Percentiles rank a stretch among this genome's conserved stretches.
Conservation (phyloP, 768 basidiomycete species). For the Boletus sp. region DNA sequence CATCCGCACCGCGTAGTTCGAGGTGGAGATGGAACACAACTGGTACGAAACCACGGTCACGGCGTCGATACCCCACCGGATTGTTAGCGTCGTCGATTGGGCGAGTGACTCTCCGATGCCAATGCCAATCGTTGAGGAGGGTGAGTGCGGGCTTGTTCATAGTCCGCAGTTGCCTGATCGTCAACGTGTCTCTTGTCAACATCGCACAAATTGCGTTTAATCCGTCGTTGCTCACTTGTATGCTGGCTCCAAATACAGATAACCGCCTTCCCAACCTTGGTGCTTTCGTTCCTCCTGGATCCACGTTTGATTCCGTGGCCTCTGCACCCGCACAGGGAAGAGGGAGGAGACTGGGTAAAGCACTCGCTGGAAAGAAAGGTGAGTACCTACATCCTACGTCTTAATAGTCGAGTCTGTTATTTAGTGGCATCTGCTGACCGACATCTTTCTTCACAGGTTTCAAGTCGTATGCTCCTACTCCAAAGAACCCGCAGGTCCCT, state of each 20-base stretch:
- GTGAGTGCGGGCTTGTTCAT: slow-evolving; percentile 13
- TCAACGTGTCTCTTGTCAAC: not conserved
- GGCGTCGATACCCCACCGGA: slow-evolving; percentile 66
- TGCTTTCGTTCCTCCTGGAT: slow-evolving; percentile 25
- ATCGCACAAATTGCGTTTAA: not conserved
- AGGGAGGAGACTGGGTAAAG: slow-evolving; percentile 15
- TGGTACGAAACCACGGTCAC: slow-evolving; percentile 94
- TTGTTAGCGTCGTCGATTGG: slow-evolving; percentile 94
- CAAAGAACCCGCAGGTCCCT: slow-evolving; percentile 13
- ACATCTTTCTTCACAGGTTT: not conserved
- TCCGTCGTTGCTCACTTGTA: not conserved
- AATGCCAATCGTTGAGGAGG: slow-evolving; percentile 10
- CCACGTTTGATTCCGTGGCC: slow-evolving; percentile 16
- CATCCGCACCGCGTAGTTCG: slow-evolving; percentile 51
- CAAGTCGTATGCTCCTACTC: slow-evolving; percentile 8
- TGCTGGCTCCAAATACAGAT: slow-evolving; percentile 3
- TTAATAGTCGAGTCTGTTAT: not conserved
- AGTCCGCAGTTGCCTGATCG: slow-evolving; percentile 6
- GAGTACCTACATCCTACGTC: not conserved
- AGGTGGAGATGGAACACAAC: slow-evolving; percentile 92
- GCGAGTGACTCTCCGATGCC: slow-evolving; percentile 70
- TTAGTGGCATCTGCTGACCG: not conserved
- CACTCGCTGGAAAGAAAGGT: slow-evolving; percentile 13
- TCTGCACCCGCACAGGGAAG: not conserved
- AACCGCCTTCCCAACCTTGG: slow-evolving; percentile 24